Conservation (phyloP, 805 yeast genomes). For the Nakazawaea laoshanensis region DNA sequence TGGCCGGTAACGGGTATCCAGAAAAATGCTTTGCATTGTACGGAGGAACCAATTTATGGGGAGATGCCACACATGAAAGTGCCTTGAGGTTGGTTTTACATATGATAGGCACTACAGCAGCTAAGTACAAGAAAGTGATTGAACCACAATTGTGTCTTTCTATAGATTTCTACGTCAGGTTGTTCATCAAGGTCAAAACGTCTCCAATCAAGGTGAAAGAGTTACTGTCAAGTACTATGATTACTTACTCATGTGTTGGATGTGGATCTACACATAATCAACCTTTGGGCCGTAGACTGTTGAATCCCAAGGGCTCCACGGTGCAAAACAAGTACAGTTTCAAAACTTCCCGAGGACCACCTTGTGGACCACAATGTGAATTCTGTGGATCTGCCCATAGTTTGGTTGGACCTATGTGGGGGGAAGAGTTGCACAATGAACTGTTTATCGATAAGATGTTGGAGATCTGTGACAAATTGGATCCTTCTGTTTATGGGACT, state of each 20-base stretch:
- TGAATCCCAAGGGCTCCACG: conserved; percentile 16
- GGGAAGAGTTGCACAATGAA: conserved; percentile 63
- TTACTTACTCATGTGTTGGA: conserved; percentile 78
- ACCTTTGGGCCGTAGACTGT: conserved; percentile 57
- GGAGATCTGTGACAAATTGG: conserved; percentile 40
- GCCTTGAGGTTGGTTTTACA: conserved; percentile 81
- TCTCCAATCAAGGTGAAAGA: conserved; percentile 79
- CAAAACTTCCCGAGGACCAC: conserved; percentile 59
- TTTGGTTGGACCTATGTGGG: conserved; percentile 97
- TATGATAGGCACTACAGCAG: conserved; percentile 74
- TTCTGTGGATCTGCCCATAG: conserved; percentile 67
- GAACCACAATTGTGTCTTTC: conserved; percentile 83
- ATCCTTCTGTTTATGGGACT: conserved; percentile 62
- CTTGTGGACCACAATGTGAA: conserved; percentile 52
- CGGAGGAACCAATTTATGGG: conserved; percentile 85
- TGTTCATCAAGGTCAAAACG: conserved; percentile 69
- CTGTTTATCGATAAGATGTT: conserved; percentile 61
- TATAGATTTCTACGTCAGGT: conserved; percentile 87
- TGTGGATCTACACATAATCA: conserved; percentile 72
- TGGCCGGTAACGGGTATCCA: conserved; percentile 94
- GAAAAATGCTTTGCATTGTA: conserved; percentile 93
- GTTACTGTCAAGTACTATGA: conserved; percentile 67
- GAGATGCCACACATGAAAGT: conserved; percentile 86
- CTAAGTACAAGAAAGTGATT: conserved; percentile 77
- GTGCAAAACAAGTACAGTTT: conserved; percentile 29